Conservation (phyloP, 2,329 filamentous ascomycete genomes). For the Cladosporium velox region DNA sequence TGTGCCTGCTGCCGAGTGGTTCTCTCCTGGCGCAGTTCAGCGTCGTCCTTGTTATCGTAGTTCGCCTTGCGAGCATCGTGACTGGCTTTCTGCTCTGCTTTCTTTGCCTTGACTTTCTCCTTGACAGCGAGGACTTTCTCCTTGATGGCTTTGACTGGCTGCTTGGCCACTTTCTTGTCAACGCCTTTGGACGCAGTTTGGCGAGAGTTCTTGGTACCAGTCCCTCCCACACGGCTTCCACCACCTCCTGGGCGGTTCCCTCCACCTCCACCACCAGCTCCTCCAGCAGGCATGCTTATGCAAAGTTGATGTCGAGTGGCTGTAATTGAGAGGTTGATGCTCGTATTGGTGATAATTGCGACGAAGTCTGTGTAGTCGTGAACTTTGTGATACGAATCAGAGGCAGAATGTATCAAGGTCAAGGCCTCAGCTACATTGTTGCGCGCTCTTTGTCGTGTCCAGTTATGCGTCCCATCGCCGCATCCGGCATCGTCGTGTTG, state of each 20-base stretch:
- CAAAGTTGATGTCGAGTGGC: not conserved
- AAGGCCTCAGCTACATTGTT: not conserved
- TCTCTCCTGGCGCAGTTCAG: not conserved
- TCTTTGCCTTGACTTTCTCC: slow-evolving; percentile 6
- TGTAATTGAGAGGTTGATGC: not conserved
- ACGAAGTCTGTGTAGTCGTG: not conserved
- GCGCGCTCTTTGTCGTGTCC: no score
- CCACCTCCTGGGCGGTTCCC: not conserved
- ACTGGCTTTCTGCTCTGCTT: slow-evolving; percentile 7
- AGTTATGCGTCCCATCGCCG: not conserved
- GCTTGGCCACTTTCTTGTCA: slow-evolving; percentile 13
- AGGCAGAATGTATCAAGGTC: not conserved
- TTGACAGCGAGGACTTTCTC: slow-evolving; percentile 8
- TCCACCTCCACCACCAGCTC: not conserved
- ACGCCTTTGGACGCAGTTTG: not conserved
- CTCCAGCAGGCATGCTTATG: not conserved
- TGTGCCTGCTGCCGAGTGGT: not conserved
- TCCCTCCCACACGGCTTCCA: not conserved
- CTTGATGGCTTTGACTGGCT: slow-evolving; percentile 16
- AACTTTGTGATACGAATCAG: not conserved
- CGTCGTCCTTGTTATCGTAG: not conserved
- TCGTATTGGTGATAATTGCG: not conserved
- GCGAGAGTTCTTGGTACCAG: not conserved
- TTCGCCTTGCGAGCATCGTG: slow-evolving; percentile 10
- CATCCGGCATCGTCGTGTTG: not conserved